Evolutionary conservation across 2,329 filamentous ascomycete species (phyloP), one percentile per base, ranked within the genome.

Genomic region (Lachnellula willkommii): DNA sequence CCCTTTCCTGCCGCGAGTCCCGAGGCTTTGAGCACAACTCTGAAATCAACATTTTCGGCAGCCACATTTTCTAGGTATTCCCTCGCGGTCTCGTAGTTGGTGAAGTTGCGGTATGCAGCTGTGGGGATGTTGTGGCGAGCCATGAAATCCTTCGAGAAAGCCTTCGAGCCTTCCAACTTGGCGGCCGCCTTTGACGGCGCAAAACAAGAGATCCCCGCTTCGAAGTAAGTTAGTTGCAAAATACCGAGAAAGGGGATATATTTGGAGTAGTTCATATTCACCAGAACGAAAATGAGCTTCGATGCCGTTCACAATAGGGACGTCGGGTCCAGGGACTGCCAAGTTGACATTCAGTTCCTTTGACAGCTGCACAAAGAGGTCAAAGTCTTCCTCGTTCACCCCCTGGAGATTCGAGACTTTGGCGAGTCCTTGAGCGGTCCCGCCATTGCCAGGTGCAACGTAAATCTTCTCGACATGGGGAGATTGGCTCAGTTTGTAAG

Each of bases 61-160:
- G n/a, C n/a, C n/a, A 92, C 75, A 8, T 73, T 78, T 62, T 90
- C 85, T 51, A 97, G 76, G 70, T 97, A 95, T 64, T 82, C 75
- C 63, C 79, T 77, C 14, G 91, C 91, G 47, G 82, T 76, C 54
- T 87, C 81, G 72, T 88, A 92, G 66, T 89, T 80, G 71, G 79
- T 83, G 70, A 97, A 96, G 76, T 95, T 96, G 72, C 87, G 83
- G 75, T 96, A 97, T 40, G 82, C 84, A 15, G 94, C 94, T 1
- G 94, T 97, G 39, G 93, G 92, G 65, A 97, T 95, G 66, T 81
- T 81, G 74, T 95, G 85, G 63, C 87, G 85, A 72, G 88, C 87
- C 94, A 97, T 99, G 70, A 97, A 97, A 72, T 97, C 92, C 72
- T 97, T 99, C 59, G 89, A 91, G 72, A 95, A 97, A 11, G 92